A percentile compares a stretch with the other conserved stretches of the same genome.
These are phyloP conservation scores for Phaeophleospora eucalypticola DNA, from an alignment of 2,329 filamentous ascomycete species.

Conservation along the genomic window DNA sequence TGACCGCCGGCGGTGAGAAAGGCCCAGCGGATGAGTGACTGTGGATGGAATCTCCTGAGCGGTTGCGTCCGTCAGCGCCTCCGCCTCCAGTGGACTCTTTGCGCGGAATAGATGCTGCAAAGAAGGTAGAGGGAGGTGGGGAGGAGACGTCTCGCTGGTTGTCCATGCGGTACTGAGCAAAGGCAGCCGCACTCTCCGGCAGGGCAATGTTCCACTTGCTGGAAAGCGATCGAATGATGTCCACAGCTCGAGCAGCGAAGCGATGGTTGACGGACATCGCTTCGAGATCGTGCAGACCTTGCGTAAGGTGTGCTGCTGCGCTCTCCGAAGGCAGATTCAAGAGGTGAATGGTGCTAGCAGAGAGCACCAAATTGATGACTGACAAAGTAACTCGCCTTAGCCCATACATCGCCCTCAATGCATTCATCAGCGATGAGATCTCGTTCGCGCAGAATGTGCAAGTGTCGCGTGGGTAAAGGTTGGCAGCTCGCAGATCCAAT, in stretches of 20 bases:
- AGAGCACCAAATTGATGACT: constrained; percentile 40
- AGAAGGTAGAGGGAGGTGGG: constrained; percentile 28
- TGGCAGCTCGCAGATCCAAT: constrained; percentile 53
- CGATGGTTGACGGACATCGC: constrained; percentile 42
- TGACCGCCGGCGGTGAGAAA: constrained; percentile 19
- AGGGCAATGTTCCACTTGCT: constrained; percentile 43
- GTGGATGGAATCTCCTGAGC: constrained; percentile 20
- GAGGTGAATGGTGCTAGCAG: constrained; percentile 43
- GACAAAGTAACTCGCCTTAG: constrained; percentile 39
- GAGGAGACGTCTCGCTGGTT: constrained; percentile 12
- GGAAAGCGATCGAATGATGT: constrained; percentile 41
- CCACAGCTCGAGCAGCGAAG: constrained; percentile 41
- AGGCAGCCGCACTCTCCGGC: constrained; percentile 35
- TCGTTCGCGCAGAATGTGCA: constrained; percentile 52
- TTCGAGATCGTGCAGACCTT: constrained; percentile 41
- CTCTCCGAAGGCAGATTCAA: constrained; percentile 39
- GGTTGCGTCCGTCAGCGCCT: constrained; percentile 16
- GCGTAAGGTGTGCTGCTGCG: constrained; percentile 38
- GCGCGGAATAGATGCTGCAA: constrained; percentile 29
- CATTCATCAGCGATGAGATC: constrained; percentile 40
- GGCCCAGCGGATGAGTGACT: constrained; percentile 16
- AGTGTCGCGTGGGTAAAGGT: constrained; percentile 60
- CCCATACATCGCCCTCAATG: constrained; percentile 43
- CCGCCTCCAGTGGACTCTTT: constrained; percentile 13
- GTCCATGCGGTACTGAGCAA: constrained; percentile 25